Percentiles rank a stretch among this genome's conserved stretches.
Conservation (phyloP, 2,329 filamentous ascomycete species). For the Fusarium foetens region DNA sequence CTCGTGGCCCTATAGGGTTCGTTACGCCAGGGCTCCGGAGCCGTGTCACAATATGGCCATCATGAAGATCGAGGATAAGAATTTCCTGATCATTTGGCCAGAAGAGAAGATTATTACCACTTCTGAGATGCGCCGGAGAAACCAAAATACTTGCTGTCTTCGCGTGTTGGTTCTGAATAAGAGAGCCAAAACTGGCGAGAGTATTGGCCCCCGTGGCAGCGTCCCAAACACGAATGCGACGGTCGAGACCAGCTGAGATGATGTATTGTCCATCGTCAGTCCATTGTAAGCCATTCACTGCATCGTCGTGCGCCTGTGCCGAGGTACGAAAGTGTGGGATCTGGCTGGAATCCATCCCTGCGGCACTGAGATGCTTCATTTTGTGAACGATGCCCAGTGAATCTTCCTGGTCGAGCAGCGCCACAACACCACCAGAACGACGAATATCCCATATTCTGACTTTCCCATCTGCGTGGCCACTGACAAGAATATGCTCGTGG, state of each 20-base stretch:
- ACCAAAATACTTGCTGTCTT: slow-evolving; percentile 70
- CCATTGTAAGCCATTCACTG: slow-evolving; percentile 88
- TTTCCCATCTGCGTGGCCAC: slow-evolving; percentile 85
- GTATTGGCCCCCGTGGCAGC: slow-evolving; percentile 84
- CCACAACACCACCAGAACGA: slow-evolving; percentile 79
- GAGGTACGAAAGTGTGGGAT: slow-evolving; percentile 57
- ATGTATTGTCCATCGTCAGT: slow-evolving; percentile 81
- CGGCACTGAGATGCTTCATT: slow-evolving; percentile 48
- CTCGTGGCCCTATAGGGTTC: slow-evolving; percentile 53
- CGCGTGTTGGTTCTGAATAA: slow-evolving; percentile 77
- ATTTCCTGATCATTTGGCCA: slow-evolving; percentile 87
- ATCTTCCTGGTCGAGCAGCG: slow-evolving; percentile 85
- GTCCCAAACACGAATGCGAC: slow-evolving; percentile 88
- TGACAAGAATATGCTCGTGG: slow-evolving; percentile 81
- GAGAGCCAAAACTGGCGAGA: slow-evolving; percentile 85
- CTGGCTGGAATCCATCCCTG: slow-evolving; percentile 46
- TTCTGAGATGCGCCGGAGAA: slow-evolving; percentile 68
- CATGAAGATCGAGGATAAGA: slow-evolving; percentile 79
- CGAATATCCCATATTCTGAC: slow-evolving; percentile 90
- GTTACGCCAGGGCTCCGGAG: slow-evolving; percentile 71
- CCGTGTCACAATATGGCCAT: slow-evolving; percentile 77
- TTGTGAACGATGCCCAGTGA: slow-evolving; percentile 71
- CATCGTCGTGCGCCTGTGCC: slow-evolving; percentile 77
- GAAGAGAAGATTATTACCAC: slow-evolving; percentile 73
- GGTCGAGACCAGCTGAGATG: slow-evolving; percentile 84